These are phyloP conservation scores for Fusarium sp. DNA, from an alignment of 2,329 filamentous ascomycete species.

Conservation along the genomic window DNA sequence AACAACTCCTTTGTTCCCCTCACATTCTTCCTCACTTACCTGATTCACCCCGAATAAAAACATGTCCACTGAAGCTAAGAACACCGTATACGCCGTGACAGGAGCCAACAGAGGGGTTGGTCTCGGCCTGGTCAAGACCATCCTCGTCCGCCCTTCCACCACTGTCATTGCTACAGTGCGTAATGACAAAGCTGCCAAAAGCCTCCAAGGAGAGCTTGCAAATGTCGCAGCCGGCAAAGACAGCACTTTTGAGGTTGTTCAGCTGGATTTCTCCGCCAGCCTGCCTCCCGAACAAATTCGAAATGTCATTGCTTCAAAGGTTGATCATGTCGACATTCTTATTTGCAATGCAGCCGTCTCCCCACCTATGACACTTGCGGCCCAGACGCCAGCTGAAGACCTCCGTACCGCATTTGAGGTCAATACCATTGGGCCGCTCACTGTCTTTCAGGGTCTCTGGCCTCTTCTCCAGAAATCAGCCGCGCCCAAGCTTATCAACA, in stretches of 20 bases:
- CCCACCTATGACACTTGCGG: conserved; percentile 45
- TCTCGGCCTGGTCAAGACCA: neutral
- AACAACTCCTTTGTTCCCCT: neutral
- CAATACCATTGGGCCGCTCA: conserved; percentile 48
- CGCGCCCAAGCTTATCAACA: conserved; percentile 50
- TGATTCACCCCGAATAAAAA: neutral
- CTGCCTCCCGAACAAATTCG: conserved; percentile 37
- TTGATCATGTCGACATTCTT: conserved; percentile 60
- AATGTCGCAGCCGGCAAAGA: conserved; percentile 44
- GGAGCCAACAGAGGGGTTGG: neutral
- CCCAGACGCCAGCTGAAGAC: conserved; percentile 41
- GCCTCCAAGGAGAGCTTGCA: neutral
- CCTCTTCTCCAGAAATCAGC: conserved; percentile 50
- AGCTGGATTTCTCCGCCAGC: conserved; percentile 52
- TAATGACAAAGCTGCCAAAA: neutral
- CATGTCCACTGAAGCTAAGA: neutral
- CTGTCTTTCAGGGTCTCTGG: conserved; percentile 47
- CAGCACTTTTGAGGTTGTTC: conserved; percentile 51
- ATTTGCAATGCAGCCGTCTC: conserved; percentile 62
- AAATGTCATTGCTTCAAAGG: conserved; percentile 38
- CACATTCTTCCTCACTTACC: neutral
- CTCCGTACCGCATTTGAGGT: neutral
- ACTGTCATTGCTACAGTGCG: neutral
- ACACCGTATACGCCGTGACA: neutral
- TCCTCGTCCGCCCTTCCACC: neutral